Conservation (phyloP, 805 yeast genomes). For the Kluyveromyces siamensis region DNA sequence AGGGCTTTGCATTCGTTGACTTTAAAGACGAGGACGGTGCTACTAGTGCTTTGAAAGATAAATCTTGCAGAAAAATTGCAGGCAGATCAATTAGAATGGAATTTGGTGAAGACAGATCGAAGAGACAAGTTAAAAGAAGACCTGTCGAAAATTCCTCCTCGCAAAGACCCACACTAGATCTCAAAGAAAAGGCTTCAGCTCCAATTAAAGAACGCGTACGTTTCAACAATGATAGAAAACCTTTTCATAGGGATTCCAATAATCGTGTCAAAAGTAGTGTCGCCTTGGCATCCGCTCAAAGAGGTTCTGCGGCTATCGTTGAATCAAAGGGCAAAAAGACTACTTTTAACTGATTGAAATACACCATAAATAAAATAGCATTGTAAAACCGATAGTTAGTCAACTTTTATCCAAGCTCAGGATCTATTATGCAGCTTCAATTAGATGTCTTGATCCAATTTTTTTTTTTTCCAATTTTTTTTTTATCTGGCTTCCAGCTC, state of each 20-base stretch:
- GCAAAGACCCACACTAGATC: conserved; percentile 1
- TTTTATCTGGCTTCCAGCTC: background rate
- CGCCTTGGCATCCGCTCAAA: conserved; percentile 79
- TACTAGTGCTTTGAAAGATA: conserved; percentile 70
- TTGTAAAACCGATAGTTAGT: background rate
- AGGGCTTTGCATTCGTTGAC: conserved; percentile 91
- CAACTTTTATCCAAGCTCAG: too few relatives aligned
- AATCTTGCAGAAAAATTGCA: conserved; percentile 52
- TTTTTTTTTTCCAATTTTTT: too few relatives aligned
- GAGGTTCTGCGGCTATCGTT: conserved; percentile 84
- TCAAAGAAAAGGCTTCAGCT: conserved; percentile 4
- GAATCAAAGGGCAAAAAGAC: conserved; percentile 80
- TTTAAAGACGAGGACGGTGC: conserved; percentile 76
- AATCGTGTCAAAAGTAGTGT: conserved; percentile 65
- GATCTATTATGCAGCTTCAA: too few relatives aligned
- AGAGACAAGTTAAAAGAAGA: conserved; percentile 45
- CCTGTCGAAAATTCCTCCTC: conserved; percentile 3
- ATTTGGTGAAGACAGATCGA: conserved; percentile 90
- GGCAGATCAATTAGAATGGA: conserved; percentile 78
- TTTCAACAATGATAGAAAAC: conserved; percentile 9
- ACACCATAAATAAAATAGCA: background rate
- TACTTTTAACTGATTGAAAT: conserved; percentile 1
- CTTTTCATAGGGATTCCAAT: conserved; percentile 26
- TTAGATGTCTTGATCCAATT: background rate
- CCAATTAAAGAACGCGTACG: conserved; percentile 6